Conservation (phyloP, 495 filamentous ascomycete species). For the Extremus antarcticus region DNA sequence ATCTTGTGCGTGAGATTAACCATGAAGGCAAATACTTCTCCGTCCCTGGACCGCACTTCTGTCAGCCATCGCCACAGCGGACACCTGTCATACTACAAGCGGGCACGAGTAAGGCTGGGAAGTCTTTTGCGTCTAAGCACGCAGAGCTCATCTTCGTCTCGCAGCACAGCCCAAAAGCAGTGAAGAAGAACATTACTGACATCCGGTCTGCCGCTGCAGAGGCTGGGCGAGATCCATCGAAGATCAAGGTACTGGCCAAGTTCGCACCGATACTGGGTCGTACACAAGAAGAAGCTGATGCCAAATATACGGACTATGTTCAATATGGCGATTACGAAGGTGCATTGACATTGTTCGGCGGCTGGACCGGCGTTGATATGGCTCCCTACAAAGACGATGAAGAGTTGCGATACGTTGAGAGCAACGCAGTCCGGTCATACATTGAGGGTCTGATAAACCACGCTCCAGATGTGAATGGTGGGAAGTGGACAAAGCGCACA, state of each 20-base stretch:
- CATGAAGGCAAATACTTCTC: constrained; percentile 55
- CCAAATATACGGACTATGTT: constrained; percentile 39
- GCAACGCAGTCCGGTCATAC: constrained; percentile 46
- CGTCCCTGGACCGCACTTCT: constrained; percentile 55
- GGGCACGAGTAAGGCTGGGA: constrained; percentile 52
- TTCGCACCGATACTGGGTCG: constrained; percentile 39
- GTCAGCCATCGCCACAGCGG: constrained; percentile 52
- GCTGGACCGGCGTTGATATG: constrained; percentile 53
- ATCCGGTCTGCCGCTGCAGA: constrained; percentile 36
- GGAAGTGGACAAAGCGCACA: constrained; percentile 53
- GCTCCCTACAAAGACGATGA: constrained; percentile 43
- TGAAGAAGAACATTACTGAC: constrained; percentile 39
- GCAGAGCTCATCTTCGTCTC: constrained; percentile 47
- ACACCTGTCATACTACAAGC: constrained; percentile 57
- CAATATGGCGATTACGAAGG: constrained; percentile 48
- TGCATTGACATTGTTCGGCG: constrained; percentile 47
- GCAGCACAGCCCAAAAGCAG: constrained; percentile 37
- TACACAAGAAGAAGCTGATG: constrained; percentile 44
- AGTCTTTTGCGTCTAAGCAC: constrained; percentile 51
- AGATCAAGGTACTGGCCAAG: constrained; percentile 44
- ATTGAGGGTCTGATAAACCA: constrained; percentile 29
- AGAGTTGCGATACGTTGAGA: constrained; percentile 48
- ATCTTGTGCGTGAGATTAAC: constrained; percentile 51
- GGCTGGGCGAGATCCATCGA: constrained; percentile 37
- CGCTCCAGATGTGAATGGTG: constrained; percentile 31